Evolutionary conservation across 208 protist species (phyloP), one percentile per base, ranked within the genome.

Genomic region (Blechomonas ayalai): DNA sequence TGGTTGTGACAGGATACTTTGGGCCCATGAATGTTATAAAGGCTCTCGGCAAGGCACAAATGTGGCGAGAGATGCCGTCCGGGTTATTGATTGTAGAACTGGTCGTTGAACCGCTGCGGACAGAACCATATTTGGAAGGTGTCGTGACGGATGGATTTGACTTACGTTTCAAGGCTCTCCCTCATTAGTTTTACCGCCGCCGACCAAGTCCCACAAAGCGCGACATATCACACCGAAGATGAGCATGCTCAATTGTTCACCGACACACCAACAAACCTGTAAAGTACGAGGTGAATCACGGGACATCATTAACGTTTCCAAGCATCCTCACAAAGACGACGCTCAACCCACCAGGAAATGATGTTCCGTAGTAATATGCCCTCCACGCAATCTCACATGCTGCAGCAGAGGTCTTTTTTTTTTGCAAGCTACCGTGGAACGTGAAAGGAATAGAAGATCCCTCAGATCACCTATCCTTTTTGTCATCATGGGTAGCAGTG

Each of bases 31-130:
- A 28, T 37, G 19, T 31, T 15, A 62, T 76, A n/a, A 28, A 32
- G 18, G 55, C 47, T 19, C 41, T 69, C 2, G 52, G 55, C 24
- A 56, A 41, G 29, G 40, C 67, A 19, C 44, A 59, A 29, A 71
- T 76, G 67, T 76, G 60, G 55, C 60, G 67, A n/a, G 67, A 70
- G 52, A 51, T 61, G 54, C 67, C 67, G 15, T 67, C 52, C 19
- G 55, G 61, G 34, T 40, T 76, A 5, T 10, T 76, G 16, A 56
- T 76, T 15, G 42, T 53, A 12, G 67, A 76, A 43, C 32, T 70
- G 6, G 33, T 62, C 15, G 47, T 76, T 27, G 29, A 25, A 16
- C 60, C 67, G 4, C 50, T 76, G 12, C n/a, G 58, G 51, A 76
- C 67, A 18, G 51, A 47, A 12, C 49, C 60, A 9, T 62, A 59